Evolutionary conservation across 305 asterid genomes (phyloP), one percentile per base, ranked within the genome.

Genomic region (Fraxinus baroniana): DNA sequence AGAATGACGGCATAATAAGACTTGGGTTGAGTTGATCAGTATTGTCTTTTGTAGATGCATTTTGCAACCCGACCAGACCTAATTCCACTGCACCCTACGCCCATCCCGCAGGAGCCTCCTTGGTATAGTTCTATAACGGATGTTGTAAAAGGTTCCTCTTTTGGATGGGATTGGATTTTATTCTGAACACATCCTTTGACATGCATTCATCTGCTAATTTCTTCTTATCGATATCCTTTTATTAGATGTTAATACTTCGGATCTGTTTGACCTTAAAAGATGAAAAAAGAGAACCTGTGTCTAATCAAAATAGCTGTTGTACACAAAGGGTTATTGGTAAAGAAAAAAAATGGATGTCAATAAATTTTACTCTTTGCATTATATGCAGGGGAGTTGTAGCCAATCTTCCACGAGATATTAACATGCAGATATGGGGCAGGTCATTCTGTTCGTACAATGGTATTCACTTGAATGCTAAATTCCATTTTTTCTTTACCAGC

Each of bases 361-460:
- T 80, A 78, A 57, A 76, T 84, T 78, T 85, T 55, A 78, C 75
- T 52, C 55, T n/a, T 60, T 77, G 52, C 49, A 33, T 77, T 81
- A 52, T 79, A 39, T 88, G 83, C 94, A 95, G 98, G 89, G 89
- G 57, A 83, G 62, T 76, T 78, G 81, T 84, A 22, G 84, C 84
- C 82, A 79, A 39, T 80, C 80, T 85, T 84, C 88, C 84, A 77
- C 85, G 82, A 70, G 87, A 70, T 73, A 77, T 76, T 74, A 79
- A 72, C 83, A 37, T 85, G 85, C 92, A 78, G 78, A 84, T 87
- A 2, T 85, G 90, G 92, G 87, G 89, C 87, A 91, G 91, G 84
- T 49, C 87, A 46, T 92, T 85, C 83, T 87, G 91, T 78, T 89
- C 94, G 28, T 85, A 74, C 66, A 85, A 86, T 81, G 99, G 98